These are phyloP conservation scores for Pseudovirgaria hyperparasitica DNA, from an alignment of 2,329 filamentous ascomycete species.

Conservation along the genomic window DNA sequence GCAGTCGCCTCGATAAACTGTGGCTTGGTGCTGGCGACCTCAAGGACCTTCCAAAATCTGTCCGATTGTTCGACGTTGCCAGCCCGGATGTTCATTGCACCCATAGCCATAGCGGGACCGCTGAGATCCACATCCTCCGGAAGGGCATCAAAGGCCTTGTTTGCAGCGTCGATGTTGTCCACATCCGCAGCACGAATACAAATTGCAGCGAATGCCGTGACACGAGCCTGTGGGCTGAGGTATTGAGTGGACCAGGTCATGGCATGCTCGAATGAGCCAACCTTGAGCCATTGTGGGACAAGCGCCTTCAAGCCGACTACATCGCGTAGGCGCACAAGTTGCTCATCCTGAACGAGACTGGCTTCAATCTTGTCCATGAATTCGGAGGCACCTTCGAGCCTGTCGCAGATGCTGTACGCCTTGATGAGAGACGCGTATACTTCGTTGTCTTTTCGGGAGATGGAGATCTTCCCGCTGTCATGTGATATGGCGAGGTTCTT, in stretches of 20 bases:
- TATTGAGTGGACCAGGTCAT: conserved; percentile 55
- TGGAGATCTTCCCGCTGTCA: conserved; percentile 57
- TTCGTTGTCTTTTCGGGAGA: conserved; percentile 63
- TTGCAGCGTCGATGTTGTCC: conserved; percentile 56
- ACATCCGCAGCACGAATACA: conserved; percentile 69
- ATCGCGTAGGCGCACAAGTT: conserved; percentile 53
- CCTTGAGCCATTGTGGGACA: conserved; percentile 62
- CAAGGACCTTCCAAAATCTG: conserved; percentile 67
- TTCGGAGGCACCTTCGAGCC: conserved; percentile 66
- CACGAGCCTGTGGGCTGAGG: conserved; percentile 46
- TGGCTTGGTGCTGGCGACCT: conserved; percentile 46
- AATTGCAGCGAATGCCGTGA: conserved; percentile 57
- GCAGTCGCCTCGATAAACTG: conserved; percentile 75
- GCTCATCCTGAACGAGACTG: conserved; percentile 34
- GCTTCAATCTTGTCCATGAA: conserved; percentile 72
- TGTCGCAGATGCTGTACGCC: conserved; percentile 72
- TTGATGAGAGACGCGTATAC: conserved; percentile 89
- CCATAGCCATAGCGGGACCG: conserved; percentile 60
- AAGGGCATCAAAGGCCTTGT: conserved; percentile 39
- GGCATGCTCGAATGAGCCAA: conserved; percentile 59
- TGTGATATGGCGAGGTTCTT: conserved; percentile 74
- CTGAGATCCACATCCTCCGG: conserved; percentile 30
- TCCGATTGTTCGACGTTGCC: conserved; percentile 68
- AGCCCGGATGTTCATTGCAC: conserved; percentile 74
- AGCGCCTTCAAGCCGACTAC: conserved; percentile 62